Base-by-base conservation (phyloP, 495 filamentous ascomycete genomes). In the Podospora fimiseda region DNA sequence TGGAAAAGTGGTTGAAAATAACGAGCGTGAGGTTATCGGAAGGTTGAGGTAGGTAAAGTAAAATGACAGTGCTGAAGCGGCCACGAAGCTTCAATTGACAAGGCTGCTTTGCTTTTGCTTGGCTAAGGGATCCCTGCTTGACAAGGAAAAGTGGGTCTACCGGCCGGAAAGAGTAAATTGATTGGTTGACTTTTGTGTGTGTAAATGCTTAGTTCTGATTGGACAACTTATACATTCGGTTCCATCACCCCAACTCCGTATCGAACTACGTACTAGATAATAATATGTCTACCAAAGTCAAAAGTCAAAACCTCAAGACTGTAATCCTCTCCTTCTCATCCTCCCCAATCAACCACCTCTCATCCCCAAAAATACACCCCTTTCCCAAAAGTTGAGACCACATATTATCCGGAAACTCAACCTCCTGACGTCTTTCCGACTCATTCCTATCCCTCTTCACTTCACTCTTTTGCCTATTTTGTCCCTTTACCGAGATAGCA, bases 341-440 rank as follows among this genome's bases (percentile, higher is more conserved):
- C 63, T 85, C 79, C 3, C 84, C 83, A 9, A 86, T 57, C 15
- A 86, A 41, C 73, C 82, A 86, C 22, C 77, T 60, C 61, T 88
- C 84, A 55, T 82, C 79, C 0, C 83, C 84, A 42, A 64, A 72
- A 20, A 88, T 77, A 55, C 73, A 77, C 2, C 82, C 83, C 56
- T 72, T 75, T 0, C 60, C 72, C 14, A 77, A 56, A 16, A 88
- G 63, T 56, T 83, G 70, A n/a, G 58, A 55, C 63, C 77, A 79
- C 42, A 80, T 64, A 7, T 67, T 62, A 22, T 75, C 72, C 6
- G 59, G 58, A 8, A 82, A 60, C 13, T 69, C 69, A 3, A 69
- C 64, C 43, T 70, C 68, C 2, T 68, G 66, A 0, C 57, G 56
- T 30, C 47, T 57, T 40, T 46, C 54, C 19, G 56, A 39, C 3